Base-by-base conservation (phyloP, 2,329 filamentous ascomycete species). In the Fusarium secorum region DNA sequence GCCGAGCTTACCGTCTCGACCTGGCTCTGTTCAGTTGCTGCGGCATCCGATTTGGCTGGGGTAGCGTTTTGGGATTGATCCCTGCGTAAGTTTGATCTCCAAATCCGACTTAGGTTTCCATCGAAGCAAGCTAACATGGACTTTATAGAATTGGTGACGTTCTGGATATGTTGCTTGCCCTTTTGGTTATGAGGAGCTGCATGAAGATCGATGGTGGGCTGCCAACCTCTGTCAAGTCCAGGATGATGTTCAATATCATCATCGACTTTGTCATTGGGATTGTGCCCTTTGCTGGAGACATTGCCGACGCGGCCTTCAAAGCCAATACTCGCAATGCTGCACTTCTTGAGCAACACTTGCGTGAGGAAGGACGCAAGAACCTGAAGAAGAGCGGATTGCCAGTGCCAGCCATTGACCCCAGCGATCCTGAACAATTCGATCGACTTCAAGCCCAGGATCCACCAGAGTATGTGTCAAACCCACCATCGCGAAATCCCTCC, bases 31-130 rank as follows among this genome's bases (percentile, higher is more conserved):
- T 95, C 84, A 94, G 88, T 77, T 88, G 93, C 77, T 88, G 92
- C 71, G 94, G 94, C 45, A 87, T 97, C 64, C 89, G 91, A 63
- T 95, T 98, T 78, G 96, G 96, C 59, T 98, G 94, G 94, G 89
- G 93, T 55, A 92, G 91, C 74, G 88, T 97, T 63, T 93, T 98
- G 75, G 96, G 91, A 18, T 78, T 98, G 11, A 81, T 98, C 59
- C 96, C 96, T 74, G 88, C 88, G 88, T 94, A 86, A 86, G 92
- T 87, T 70, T 24, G 33, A 53, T 33, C 17, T 36, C 30, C 30
- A 11, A n/a, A 39, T 32, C 20, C 24, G 33, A 28, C 30, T 5
- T 30, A 30, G 24, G 24, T 62, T 4, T 39, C 62, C n/a, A 32
- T 45, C 32, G 20, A 60, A 56, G 38, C 70, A 62, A 55, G 38